Percentiles rank a stretch among this genome's conserved stretches.
These are phyloP conservation scores for Termitomyces bulborhizus DNA, from an alignment of 768 basidiomycete species.

Conservation along the genomic window DNA sequence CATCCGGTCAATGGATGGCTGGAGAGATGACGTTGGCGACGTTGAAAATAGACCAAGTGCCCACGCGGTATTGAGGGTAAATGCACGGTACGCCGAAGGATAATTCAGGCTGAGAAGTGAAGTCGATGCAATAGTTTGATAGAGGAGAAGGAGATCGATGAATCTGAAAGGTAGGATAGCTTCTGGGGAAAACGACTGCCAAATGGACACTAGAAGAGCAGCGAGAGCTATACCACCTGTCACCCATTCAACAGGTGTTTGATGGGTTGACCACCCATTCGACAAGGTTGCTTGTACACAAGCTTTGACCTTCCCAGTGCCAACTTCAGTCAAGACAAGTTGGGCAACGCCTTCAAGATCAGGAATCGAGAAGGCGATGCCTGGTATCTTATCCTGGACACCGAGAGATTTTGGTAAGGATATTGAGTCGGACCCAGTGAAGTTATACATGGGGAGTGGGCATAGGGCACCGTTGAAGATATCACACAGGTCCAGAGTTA, in stretches of 20 bases:
- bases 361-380: conserved; percentile 80
- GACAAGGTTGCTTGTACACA: conserved; percentile 90
- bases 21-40: conserved; percentile 52
- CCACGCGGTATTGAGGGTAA: conserved; percentile 86
- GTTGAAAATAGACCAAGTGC: conserved; percentile 66
- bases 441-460: conserved; percentile 77
- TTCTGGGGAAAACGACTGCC: conserved; percentile 50
- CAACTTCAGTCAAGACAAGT: conserved; percentile 61
- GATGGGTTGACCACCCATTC: conserved; percentile 83
- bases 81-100: conserved; percentile 76
- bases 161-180: conserved; percentile 69
- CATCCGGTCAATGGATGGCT: conserved; percentile 76
- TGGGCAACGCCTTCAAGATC: conserved; percentile 90
- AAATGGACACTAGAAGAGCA: conserved; percentile 57
- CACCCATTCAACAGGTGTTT: conserved; percentile 70
- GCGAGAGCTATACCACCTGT: conserved; percentile 63
- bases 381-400: conserved; percentile 55
- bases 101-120: conserved; percentile 84
- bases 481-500: conserved; percentile 82
- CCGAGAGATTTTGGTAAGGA: conserved; percentile 55
- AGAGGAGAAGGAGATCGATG: conserved; percentile 76
- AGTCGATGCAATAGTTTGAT: conserved; percentile 78
- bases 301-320: conserved; percentile 69
- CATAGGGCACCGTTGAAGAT: conserved; percentile 78
- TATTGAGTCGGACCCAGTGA: conserved; percentile 74